A percentile compares a stretch with the other conserved stretches of the same genome.
phyloP scores from a whole-genome alignment of 108 stramenopile species.

The Cyclotella cryptica region DNA sequence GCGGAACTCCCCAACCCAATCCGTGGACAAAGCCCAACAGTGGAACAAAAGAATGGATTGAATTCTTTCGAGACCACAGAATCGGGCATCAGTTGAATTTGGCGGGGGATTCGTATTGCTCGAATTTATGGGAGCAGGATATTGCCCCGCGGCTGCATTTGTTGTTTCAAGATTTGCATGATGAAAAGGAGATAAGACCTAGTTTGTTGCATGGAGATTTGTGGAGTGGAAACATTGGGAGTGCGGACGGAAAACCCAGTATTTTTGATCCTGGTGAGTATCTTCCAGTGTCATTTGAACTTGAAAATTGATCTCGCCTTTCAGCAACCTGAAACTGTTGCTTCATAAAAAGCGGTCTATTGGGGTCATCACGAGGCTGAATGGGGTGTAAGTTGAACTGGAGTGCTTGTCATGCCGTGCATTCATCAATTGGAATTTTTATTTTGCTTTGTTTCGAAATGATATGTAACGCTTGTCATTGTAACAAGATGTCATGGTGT shows the following conservation, averaged over 20 bases:
- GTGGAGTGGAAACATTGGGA: constrained; percentile 65
- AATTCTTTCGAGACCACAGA: constrained; percentile 51
- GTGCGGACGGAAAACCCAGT: constrained; percentile 56
- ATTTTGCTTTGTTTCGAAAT: constrained; percentile 2
- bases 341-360: constrained; percentile 33
- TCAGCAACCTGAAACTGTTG: neutral
- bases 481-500: constrained; percentile 47
- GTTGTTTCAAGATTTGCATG: constrained; percentile 49
- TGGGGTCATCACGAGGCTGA: constrained; percentile 66
- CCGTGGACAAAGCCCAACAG: constrained; percentile 56
- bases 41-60: constrained; percentile 57
- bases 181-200: constrained; percentile 53
- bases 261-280: constrained; percentile 56
- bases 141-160: constrained; percentile 52
- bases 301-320: constrained; percentile 31
- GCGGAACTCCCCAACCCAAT: constrained; percentile 65
- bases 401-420: neutral
- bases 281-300: neutral
- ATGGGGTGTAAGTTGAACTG: constrained; percentile 51
- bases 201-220: constrained; percentile 64
- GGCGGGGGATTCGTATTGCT: constrained; percentile 56
- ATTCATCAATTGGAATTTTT: neutral
- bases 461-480: neutral
- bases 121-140: constrained; percentile 43
- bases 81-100: constrained; percentile 56